These are phyloP conservation scores for Clonostachys rosea DNA, from an alignment of 2,329 filamentous ascomycete species.

Conservation along the genomic window DNA sequence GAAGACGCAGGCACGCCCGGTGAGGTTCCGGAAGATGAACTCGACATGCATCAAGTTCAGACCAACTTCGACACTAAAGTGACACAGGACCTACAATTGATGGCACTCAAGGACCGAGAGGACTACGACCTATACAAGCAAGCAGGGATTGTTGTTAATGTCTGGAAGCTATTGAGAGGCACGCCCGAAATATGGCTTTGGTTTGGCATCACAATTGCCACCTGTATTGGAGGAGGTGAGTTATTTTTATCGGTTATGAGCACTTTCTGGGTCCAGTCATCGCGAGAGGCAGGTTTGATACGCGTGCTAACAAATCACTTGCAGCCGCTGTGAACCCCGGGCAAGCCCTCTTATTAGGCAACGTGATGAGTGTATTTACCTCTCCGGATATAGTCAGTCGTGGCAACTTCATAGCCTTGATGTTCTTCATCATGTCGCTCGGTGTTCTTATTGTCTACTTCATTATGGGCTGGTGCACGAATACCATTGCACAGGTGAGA, in stretches of 20 bases:
- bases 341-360: slow-evolving; percentile 22
- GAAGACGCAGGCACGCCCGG: not conserved
- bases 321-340: slow-evolving; percentile 19
- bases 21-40: not conserved
- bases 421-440: slow-evolving; percentile 18
- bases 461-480: slow-evolving; percentile 9
- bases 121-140: slow-evolving; percentile 3
- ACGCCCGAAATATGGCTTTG: slow-evolving; percentile 6
- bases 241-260: not conserved
- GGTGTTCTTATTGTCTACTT: slow-evolving; percentile 12
- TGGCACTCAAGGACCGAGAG: slow-evolving; percentile 2
- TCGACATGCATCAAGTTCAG: not conserved
- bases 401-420: slow-evolving; percentile 31
- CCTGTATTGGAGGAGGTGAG: slow-evolving; percentile 6
- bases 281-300: not conserved
- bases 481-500: slow-evolving; percentile 9
- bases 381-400: slow-evolving; percentile 6
- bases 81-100: not conserved
- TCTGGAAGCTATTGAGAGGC: slow-evolving; percentile 4
- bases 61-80: not conserved
- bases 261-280: too few relatives aligned
- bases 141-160: slow-evolving; percentile 3
- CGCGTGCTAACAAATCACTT: not conserved
- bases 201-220: slow-evolving; percentile 3
- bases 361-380: slow-evolving; percentile 18